A percentile compares a stretch with the other conserved stretches of the same genome.
phyloP scores from a whole-genome alignment of 805 yeast species.

The Saturnispora halmiae region DNA sequence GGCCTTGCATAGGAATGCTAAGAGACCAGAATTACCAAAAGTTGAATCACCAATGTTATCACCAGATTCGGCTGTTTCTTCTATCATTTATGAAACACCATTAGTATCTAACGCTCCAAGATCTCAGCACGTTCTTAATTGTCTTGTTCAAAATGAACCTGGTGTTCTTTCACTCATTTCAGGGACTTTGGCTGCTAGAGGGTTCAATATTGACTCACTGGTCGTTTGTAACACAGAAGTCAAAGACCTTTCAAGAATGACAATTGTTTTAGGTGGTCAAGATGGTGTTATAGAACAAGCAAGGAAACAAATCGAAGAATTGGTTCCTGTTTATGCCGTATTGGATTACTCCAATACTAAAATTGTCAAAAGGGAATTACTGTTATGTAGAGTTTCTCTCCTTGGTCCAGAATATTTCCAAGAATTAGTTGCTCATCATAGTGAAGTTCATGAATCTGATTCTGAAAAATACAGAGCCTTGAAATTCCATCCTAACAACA shows the following conservation, averaged over 20 bases:
- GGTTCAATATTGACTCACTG: slow-evolving; percentile 94
- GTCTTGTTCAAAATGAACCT: slow-evolving; percentile 97
- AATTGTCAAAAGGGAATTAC: slow-evolving; percentile 82
- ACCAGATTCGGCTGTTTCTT: slow-evolving; percentile 93
- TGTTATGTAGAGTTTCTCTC: slow-evolving; percentile 84
- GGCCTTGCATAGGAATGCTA: slow-evolving; percentile 75
- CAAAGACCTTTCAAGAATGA: slow-evolving; percentile 91
- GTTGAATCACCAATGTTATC: slow-evolving; percentile 91
- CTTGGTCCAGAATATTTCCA: slow-evolving; percentile 98
- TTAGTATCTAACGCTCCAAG: slow-evolving; percentile 49
- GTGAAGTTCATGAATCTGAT: slow-evolving; percentile 36
- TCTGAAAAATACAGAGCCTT: slow-evolving; percentile 35
- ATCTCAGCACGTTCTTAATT: slow-evolving; percentile 86
- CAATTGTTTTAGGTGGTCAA: slow-evolving; percentile 87
- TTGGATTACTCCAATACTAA: slow-evolving; percentile 87
- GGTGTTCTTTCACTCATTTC: slow-evolving; percentile 92
- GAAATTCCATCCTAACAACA: slow-evolving; percentile 77
- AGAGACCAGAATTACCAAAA: slow-evolving; percentile 86
- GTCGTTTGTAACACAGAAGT: slow-evolving; percentile 97
- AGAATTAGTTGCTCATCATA: slow-evolving; percentile 83
- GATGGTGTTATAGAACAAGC: slow-evolving; percentile 97
- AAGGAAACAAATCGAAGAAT: slow-evolving; percentile 92
- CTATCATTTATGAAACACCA: slow-evolving; percentile 90
- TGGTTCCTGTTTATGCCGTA: slow-evolving; percentile 97
- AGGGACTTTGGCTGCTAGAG: slow-evolving; percentile 95